Evolutionary conservation across 1,139 yeast genomes (phyloP).

Genomic region (Candida sp.): DNA sequence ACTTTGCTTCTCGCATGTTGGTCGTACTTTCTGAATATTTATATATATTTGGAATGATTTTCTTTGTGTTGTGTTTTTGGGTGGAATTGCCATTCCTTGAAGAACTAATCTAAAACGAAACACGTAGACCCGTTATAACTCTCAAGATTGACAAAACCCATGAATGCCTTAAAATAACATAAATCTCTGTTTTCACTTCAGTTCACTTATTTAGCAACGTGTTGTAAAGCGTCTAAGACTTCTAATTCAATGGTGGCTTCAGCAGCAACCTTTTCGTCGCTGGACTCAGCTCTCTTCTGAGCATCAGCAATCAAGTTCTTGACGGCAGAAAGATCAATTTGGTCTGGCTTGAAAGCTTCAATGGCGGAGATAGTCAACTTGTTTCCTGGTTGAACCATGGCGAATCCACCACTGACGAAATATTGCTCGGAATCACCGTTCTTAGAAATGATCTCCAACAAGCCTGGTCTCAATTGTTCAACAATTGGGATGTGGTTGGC

Average conservation of each 20-base stretch:
- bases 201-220: slow-evolving; percentile 72
- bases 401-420: slow-evolving; percentile 97
- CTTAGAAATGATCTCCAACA: slow-evolving; percentile 87
- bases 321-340: slow-evolving; percentile 83
- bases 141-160: too few relatives aligned
- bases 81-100: not conserved
- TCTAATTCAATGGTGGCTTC: slow-evolving; percentile 96
- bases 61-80: not conserved
- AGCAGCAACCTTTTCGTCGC: slow-evolving; percentile 90
- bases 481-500: slow-evolving; percentile 99
- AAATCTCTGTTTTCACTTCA: too few relatives aligned
- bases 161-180: too few relatives aligned
- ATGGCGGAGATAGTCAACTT: slow-evolving; percentile 90
- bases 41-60: not conserved
- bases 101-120: not conserved
- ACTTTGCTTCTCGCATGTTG: not conserved
- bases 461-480: slow-evolving; percentile 97
- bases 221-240: slow-evolving; percentile 93
- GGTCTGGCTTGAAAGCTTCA: slow-evolving; percentile 94
- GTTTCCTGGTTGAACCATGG: slow-evolving; percentile 96
- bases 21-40: slow-evolving; percentile 1
- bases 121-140: not conserved
- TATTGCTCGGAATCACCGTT: slow-evolving; percentile 78
- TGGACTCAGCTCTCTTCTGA: slow-evolving; percentile 84
- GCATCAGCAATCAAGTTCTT: slow-evolving; percentile 90